phyloP scores from a whole-genome alignment of 371 early-diverging fungal species.

The Parasitella parasitica region DNA sequence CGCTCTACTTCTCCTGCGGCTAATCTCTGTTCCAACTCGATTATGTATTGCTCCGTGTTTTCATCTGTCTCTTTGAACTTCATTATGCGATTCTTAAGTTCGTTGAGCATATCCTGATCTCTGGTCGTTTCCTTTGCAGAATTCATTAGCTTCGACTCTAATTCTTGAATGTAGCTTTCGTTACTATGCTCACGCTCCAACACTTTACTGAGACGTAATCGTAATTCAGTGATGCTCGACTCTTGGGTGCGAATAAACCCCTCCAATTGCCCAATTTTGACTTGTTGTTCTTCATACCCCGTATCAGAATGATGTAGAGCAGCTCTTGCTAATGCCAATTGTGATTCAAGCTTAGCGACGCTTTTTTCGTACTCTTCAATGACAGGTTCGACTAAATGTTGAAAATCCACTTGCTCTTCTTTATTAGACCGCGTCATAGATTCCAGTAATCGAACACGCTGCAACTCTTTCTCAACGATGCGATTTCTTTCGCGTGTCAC shows the following conservation, averaged over 20 bases:
- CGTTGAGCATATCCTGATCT: constrained; percentile 34
- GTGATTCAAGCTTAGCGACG: constrained; percentile 54
- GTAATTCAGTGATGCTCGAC: constrained; percentile 18
- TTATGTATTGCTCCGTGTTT: constrained; percentile 40
- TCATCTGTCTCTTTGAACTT: constrained; percentile 38
- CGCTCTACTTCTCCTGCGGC: constrained; percentile 23
- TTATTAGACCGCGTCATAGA: constrained; percentile 7
- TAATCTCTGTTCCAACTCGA: constrained; percentile 29
- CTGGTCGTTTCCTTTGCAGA: constrained; percentile 26
- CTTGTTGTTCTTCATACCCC: constrained; percentile 51
- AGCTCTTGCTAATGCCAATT: constrained; percentile 57
- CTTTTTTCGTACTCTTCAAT: constrained; percentile 71
- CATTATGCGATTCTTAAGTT: constrained; percentile 25
- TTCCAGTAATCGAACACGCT: constrained; percentile 18
- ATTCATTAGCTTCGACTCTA: constrained; percentile 41
- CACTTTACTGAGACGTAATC: constrained; percentile 14
- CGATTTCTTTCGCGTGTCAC: constrained; percentile 40
- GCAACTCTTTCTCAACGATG: constrained; percentile 38
- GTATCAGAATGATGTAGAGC: constrained; percentile 52
- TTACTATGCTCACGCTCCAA: constrained; percentile 35
- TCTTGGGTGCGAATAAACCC: constrained; percentile 30
- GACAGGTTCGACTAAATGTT: constrained; percentile 63
- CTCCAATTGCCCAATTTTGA: constrained; percentile 34
- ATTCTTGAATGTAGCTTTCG: constrained; percentile 41
- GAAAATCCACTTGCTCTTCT: constrained; percentile 41